Conservation (phyloP, 2,329 filamentous ascomycete genomes). For the Hypoxylon sp. region DNA sequence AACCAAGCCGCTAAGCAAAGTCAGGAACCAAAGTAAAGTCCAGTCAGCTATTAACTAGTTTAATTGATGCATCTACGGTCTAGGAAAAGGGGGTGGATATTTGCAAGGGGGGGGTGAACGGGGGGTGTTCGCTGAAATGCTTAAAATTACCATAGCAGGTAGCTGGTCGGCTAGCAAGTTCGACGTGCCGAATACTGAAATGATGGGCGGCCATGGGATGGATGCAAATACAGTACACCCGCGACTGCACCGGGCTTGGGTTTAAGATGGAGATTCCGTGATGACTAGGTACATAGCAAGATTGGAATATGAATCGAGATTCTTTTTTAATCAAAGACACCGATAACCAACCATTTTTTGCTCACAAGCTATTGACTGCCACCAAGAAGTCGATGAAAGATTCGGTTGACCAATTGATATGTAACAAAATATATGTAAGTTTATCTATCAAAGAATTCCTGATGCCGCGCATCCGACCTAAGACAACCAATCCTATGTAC, state of each 20-base stretch:
- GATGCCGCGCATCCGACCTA: too few relatives aligned
- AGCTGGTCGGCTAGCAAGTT: too few relatives aligned
- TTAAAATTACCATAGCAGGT: too few relatives aligned
- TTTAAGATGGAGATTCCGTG: constrained; percentile 25
- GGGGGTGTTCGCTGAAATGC: too few relatives aligned
- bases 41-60: too few relatives aligned
- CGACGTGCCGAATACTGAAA: constrained; percentile 4
- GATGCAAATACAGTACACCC: constrained; percentile 25
- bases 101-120: too few relatives aligned
- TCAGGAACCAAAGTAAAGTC: constrained; percentile 6
- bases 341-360: constrained; percentile 24
- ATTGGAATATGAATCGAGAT: constrained; percentile 27
- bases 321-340: constrained; percentile 8
- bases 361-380: too few relatives aligned
- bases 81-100: constrained; percentile 15
- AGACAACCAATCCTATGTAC: too few relatives aligned
- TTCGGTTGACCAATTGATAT: background rate
- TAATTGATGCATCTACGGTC: constrained; percentile 24
- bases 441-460: too few relatives aligned
- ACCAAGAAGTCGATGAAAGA: background rate
- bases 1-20: too few relatives aligned
- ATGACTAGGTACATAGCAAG: too few relatives aligned
- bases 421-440: too few relatives aligned
- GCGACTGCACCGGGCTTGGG: constrained; percentile 24
- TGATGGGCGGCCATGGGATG: constrained; percentile 10